A percentile compares a stretch with the other conserved stretches of the same genome.
Conservation (phyloP, 2,329 filamentous ascomycete species). For the Paraphaeosphaeria sporulosa region DNA sequence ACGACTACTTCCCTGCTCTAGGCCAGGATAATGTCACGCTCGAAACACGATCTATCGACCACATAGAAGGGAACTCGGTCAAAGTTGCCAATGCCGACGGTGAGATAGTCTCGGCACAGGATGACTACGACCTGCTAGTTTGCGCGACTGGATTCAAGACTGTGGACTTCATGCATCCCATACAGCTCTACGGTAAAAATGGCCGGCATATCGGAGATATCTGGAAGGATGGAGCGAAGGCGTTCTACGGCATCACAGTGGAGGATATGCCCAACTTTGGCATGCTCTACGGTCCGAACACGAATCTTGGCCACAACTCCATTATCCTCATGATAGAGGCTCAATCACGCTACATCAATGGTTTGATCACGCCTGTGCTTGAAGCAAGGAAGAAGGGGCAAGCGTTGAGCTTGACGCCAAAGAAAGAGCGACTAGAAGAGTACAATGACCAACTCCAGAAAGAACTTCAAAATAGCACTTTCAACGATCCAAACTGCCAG, state of each 20-base stretch:
- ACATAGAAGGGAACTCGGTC: conserved; percentile 58
- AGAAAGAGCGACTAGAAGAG: conserved; percentile 44
- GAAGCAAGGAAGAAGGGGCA: conserved; percentile 51
- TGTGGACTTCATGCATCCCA: conserved; percentile 66
- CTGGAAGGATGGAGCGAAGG: conserved; percentile 63
- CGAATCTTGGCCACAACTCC: conserved; percentile 61
- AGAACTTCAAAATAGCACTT: conserved; percentile 54
- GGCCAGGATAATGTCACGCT: conserved; percentile 57
- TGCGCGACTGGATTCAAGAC: conserved; percentile 67
- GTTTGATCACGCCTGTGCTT: conserved; percentile 59
- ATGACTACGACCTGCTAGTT: conserved; percentile 64
- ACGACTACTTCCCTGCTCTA: conserved; percentile 64
- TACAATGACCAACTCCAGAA: conserved; percentile 60
- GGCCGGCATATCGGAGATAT: conserved; percentile 56
- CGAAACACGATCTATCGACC: conserved; percentile 59
- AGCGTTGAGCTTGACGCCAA: conserved; percentile 57
- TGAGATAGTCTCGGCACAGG: conserved; percentile 28
- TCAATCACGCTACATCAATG: conserved; percentile 63
- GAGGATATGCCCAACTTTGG: conserved; percentile 63
- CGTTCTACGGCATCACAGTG: conserved; percentile 61
- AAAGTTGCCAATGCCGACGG: conserved; percentile 47
- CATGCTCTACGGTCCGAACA: conserved; percentile 67
- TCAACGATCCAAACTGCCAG: conserved; percentile 63
- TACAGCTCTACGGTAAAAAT: conserved; percentile 58
- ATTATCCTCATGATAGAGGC: conserved; percentile 70